phyloP scores from a whole-genome alignment of 257 asterid species.

The Paraleonurus japonicus region DNA sequence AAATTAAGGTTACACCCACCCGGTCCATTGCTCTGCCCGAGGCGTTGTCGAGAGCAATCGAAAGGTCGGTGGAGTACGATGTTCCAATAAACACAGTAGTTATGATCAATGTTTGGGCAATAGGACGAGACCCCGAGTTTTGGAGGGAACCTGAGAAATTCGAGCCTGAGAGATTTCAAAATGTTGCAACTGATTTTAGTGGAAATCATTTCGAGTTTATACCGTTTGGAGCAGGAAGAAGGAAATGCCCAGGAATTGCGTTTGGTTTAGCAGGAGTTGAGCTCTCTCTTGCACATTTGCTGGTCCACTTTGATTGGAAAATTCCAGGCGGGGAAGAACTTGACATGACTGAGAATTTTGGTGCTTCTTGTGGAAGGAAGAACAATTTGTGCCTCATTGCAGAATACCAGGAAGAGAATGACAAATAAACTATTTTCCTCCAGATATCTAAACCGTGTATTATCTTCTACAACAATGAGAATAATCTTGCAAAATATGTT shows the following conservation, averaged over 20 bases:
- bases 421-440: background rate
- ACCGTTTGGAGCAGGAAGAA: slow-evolving; percentile 37
- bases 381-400: slow-evolving; percentile 27
- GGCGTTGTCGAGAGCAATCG: slow-evolving; percentile 23
- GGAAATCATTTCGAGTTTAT: slow-evolving; percentile 31
- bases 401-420: background rate
- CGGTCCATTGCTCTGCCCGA: slow-evolving; percentile 29
- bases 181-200: slow-evolving; percentile 18
- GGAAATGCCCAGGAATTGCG: slow-evolving; percentile 34
- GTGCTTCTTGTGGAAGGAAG: slow-evolving; percentile 30
- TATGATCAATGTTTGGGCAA: slow-evolving; percentile 34
- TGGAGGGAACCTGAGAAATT: slow-evolving; percentile 28
- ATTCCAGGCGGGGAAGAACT: slow-evolving; percentile 34
- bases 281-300: slow-evolving; percentile 27
- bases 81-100: slow-evolving; percentile 29
- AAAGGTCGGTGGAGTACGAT: slow-evolving; percentile 27
- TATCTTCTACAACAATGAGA: too few relatives aligned
- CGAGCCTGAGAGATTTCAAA: slow-evolving; percentile 27
- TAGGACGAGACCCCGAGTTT: slow-evolving; percentile 20
- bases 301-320: slow-evolving; percentile 36
- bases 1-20: slow-evolving; percentile 28
- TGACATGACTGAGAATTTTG: slow-evolving; percentile 36
- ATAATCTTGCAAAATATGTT: too few relatives aligned
- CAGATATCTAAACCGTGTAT: too few relatives aligned
- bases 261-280: slow-evolving; percentile 31